Conservation (phyloP, 208 protist species). For the Trypanosoma rangeli region DNA sequence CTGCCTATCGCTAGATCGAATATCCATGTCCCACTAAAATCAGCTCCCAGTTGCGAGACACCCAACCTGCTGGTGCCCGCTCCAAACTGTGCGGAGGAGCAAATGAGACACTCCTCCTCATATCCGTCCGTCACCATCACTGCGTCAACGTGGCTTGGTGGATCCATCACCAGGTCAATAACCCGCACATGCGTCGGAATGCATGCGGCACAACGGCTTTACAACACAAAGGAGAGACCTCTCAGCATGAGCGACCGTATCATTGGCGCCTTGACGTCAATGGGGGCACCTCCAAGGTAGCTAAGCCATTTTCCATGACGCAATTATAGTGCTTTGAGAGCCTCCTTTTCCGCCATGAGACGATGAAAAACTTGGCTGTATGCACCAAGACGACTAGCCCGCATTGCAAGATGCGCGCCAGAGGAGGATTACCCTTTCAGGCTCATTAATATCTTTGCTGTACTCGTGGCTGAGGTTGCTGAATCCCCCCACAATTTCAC, state of each 20-base stretch:
- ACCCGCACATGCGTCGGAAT: constrained; percentile 31
- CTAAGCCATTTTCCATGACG: constrained; percentile 55
- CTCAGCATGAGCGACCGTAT: constrained; percentile 58
- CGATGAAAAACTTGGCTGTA: constrained; percentile 69
- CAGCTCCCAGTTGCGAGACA: constrained; percentile 44
- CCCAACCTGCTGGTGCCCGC: constrained; percentile 31
- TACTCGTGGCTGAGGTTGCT: constrained; percentile 32
- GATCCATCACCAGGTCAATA: constrained; percentile 44
- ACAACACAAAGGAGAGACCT: constrained; percentile 46
- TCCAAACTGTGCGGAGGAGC: constrained; percentile 23
- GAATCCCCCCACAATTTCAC: constrained; percentile 47
- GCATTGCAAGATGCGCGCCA: constrained; percentile 43
- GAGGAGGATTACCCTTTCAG: constrained; percentile 35
- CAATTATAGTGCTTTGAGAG: constrained; percentile 47
- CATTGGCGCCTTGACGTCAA: constrained; percentile 45
- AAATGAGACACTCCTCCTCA: constrained; percentile 13
- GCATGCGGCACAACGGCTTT: constrained; percentile 33
- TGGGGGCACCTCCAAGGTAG: constrained; percentile 35
- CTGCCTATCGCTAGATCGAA: constrained; percentile 28
- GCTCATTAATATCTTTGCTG: constrained; percentile 27
- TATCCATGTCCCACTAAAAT: constrained; percentile 48
- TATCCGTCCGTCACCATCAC: neutral
- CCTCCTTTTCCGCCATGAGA: constrained; percentile 24
- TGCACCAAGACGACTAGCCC: constrained; percentile 40
- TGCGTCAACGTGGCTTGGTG: constrained; percentile 6